Percentiles rank a stretch among this genome's conserved stretches.
Conservation (phyloP, 768 basidiomycete species). For the Scleroderma citrinum region DNA sequence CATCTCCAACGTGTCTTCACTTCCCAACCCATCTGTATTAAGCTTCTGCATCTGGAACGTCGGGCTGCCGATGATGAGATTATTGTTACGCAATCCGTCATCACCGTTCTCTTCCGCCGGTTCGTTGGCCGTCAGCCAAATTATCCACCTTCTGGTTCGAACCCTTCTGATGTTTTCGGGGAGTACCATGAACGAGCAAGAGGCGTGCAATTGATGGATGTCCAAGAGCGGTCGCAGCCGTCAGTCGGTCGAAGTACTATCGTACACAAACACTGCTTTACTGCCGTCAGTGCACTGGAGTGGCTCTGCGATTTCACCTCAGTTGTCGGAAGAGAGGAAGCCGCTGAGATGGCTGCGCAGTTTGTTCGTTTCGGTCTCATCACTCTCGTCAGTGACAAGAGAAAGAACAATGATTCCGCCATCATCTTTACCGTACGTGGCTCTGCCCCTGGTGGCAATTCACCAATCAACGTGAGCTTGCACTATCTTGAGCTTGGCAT, state of each 20-base stretch:
- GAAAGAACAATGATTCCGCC: conserved; percentile 86
- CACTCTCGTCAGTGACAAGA: conserved; percentile 81
- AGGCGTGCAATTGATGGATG: conserved; percentile 65
- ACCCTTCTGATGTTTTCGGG: conserved; percentile 54
- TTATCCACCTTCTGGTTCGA: conserved; percentile 45
- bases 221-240: conserved; percentile 59
- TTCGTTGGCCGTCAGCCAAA: conserved; percentile 89
- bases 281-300: conserved; percentile 83
- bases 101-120: conserved; percentile 93
- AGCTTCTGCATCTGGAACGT: conserved; percentile 93
- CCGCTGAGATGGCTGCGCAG: conserved; percentile 95
- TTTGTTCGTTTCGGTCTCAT: conserved; percentile 95
- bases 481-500: conserved; percentile 19
- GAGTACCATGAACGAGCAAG: conserved; percentile 78
- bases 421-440: conserved; percentile 92
- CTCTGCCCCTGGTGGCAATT: conserved; percentile 67
- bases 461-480: conserved; percentile 55
- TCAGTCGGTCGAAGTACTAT: conserved; percentile 39
- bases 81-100: conserved; percentile 88
- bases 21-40: conserved; percentile 94
- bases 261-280: conserved; percentile 69
- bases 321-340: conserved; percentile 92
- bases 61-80: conserved; percentile 94
- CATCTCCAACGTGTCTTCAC: conserved; percentile 86
- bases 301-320: conserved; percentile 99